Base-by-base conservation (phyloP, 1,139 yeast genomes). In the Suhomyces yuchorum region DNA sequence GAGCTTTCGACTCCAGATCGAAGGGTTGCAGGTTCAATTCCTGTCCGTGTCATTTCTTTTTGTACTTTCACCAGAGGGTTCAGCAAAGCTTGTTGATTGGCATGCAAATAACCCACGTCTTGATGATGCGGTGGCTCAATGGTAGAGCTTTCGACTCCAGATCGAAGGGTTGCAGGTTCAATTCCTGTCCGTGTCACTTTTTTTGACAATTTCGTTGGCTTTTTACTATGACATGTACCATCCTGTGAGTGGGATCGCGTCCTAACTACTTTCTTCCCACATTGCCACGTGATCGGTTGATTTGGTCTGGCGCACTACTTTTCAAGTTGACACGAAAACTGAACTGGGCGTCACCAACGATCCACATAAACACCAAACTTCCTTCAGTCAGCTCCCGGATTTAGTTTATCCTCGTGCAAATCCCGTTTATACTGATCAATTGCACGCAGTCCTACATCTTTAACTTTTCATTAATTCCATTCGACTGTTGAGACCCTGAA, bases 121-220 rank as follows among this genome's bases (percentile, higher is more conserved):
- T n/a, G n/a, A 20, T 49, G 59, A 55, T 55, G 90, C 88, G 85
- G 88, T 84, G 89, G 90, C 90, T 85, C 91, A 84, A 85, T 84
- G 91, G 91, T 83, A 84, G 91, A 84, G 89, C 89, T 82, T 84
- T 83, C 84, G 90, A 84, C 84, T 85, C 89, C 89, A 84, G 47
- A 78, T 79, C 84, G 79, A 78, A 79, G 77, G 84, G 84, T 77
- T 79, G 60, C 61, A 58, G 60, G 61, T 58, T 58, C 61, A 54
- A 58, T 56, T 58, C 60, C 61, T 58, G 61, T 57, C 60, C 59
- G 60, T 52, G 56, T 52, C 56, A 54, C 30, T 32, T 35, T 19
- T 19, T 26, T 24, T 42, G 42, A 43, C 5, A 12, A 14, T 24
- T 28, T 36, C n/a, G n/a, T n/a, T n/a, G n/a, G n/a, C n/a, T n/a